Base-by-base conservation (phyloP, 139 green algal species). In the Tetraselmis striata region DNA sequence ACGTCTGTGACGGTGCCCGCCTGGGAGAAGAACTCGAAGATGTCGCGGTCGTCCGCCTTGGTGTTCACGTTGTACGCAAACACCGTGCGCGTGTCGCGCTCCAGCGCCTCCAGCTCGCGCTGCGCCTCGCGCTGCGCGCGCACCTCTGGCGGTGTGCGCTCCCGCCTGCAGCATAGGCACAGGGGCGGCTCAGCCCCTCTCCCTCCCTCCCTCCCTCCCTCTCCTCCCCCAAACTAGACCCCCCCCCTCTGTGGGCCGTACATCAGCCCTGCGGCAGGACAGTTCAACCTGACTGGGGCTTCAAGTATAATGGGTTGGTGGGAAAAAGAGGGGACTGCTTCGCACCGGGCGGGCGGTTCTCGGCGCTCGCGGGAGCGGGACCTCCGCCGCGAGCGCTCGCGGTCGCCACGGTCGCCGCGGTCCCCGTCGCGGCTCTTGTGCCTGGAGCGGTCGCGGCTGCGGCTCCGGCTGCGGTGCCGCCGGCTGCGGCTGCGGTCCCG, bases 11-110 rank as follows among this genome's bases (percentile, higher is more conserved):
- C 88, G 32, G 84, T 87, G 28, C 94, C 93, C 29, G 89, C 91
- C 32, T 86, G 80, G 11, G 81, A 88, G 83, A 97, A 98, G 79
- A 98, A 96, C 59, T 95, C 83, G 79, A 96, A 98, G 5, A 98
- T 85, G 78, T 98, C 94, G 28, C 88, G 83, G 83, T 98, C 95
- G 28, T 93, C 91, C 1, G 94, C 93, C 77, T 88, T 90, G 59
- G 96, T 88, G 80, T 88, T 92, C 26, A 98, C 84, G 82, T 97
- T 97, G 86, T 93, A 96, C 0, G 90, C 94, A 81, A 98, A 96
- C 0, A 97, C 89, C 0, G 95, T 98, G 59, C 95, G 90, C 1
- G 91, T 93, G 30, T 95, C 92, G 0, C 93, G 87, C 87, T 98
- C 94, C 84, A 96, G 85, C 84, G 93, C 86, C 59, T 87, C 84